Conservation (phyloP, 2,329 filamentous ascomycete species). For the Phialophora chinensis region DNA sequence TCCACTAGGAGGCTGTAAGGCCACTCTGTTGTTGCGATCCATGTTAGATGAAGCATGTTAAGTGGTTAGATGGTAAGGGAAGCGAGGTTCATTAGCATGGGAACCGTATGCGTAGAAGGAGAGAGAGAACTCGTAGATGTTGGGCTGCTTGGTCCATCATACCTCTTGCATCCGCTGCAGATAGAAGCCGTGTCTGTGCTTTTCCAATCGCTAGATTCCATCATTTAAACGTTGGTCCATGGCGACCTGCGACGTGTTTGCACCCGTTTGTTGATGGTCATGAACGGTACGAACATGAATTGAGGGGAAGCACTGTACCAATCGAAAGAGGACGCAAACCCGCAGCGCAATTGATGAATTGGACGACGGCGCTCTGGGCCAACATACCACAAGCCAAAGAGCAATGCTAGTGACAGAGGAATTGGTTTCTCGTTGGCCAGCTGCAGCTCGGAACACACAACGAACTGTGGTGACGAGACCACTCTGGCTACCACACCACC, state of each 20-base stretch:
- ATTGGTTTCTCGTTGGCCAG: background rate
- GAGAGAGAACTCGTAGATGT: background rate
- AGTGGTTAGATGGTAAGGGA: background rate
- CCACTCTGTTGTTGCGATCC: no score
- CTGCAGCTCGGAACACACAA: background rate
- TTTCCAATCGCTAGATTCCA: no score
- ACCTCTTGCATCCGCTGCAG: background rate
- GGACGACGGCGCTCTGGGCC: background rate
- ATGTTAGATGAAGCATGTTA: no score
- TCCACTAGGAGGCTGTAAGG: no score
- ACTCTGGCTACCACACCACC: no score
- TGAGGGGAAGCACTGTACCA: background rate
- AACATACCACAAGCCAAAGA: background rate
- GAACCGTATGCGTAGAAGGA: background rate
- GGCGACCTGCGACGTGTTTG: background rate
- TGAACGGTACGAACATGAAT: background rate
- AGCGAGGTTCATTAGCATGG: background rate
- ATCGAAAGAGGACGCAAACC: background rate
- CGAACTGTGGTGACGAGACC: background rate
- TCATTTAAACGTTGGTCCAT: background rate
- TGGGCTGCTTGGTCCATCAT: background rate
- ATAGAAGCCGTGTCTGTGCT: background rate
- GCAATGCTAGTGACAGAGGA: background rate
- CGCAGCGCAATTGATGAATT: background rate
- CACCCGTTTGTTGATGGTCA: background rate